These are phyloP conservation scores for Fraxinus sp. DNA, from an alignment of 305 asterid genomes.

Conservation along the genomic window DNA sequence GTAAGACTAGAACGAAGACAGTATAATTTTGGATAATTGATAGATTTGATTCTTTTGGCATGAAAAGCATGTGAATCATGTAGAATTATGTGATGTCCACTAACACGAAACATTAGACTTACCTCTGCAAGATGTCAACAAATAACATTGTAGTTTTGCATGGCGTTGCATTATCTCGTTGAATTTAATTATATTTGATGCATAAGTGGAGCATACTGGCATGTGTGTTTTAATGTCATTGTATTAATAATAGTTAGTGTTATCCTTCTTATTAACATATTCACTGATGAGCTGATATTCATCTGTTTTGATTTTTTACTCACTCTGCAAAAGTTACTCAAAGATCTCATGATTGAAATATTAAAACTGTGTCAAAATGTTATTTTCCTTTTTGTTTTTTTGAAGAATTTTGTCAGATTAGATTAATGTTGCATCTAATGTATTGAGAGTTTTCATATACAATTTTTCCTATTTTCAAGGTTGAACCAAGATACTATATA, in stretches of 20 bases:
- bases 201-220: not conserved
- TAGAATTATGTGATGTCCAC: not conserved
- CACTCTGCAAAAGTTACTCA: not conserved
- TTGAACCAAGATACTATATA: slow-evolving; percentile 42
- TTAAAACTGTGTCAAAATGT: not conserved
- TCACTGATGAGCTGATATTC: not conserved
- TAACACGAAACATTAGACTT: not conserved
- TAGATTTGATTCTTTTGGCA: not conserved
- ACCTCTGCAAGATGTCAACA: not conserved
- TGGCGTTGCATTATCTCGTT: not conserved
- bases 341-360: not conserved
- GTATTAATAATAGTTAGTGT: not conserved
- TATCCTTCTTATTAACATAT: not conserved
- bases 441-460: slow-evolving; percentile 3
- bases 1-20: not conserved
- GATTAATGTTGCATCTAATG: not conserved
- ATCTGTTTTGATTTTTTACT: not conserved
- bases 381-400: not conserved
- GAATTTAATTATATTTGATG: not conserved
- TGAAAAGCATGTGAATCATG: not conserved
- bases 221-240: not conserved
- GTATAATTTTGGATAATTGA: not conserved
- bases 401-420: not conserved
- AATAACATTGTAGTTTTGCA: not conserved
- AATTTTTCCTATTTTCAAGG: slow-evolving; percentile 42